phyloP scores from a whole-genome alignment of 352 stramenopile genomes.

The Globisporangium canariense region DNA sequence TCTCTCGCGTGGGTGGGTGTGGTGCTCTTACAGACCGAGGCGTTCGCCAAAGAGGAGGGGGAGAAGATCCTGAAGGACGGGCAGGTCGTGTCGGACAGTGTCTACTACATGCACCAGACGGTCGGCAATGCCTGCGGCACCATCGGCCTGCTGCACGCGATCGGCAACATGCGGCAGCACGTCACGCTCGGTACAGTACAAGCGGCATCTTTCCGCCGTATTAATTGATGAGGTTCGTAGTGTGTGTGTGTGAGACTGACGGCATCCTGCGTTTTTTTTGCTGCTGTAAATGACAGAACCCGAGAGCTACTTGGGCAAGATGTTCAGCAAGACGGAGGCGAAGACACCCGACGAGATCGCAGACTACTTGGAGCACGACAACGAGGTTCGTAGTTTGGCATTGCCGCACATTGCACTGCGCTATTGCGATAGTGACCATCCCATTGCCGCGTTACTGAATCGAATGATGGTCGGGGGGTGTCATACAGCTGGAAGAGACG shows the following conservation, averaged over 20 bases:
- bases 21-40: constrained; percentile 55
- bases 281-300: constrained; percentile 25
- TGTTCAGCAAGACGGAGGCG: constrained; percentile 77
- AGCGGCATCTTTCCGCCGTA: background rate
- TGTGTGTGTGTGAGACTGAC: no score
- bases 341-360: constrained; percentile 84
- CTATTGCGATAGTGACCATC: no score
- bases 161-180: constrained; percentile 89
- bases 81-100: constrained; percentile 68
- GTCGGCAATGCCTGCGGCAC: constrained; percentile 97
- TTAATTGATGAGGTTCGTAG: no score
- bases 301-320: constrained; percentile 75
- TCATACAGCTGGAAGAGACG: constrained; percentile 82
- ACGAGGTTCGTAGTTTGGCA: constrained; percentile 45
- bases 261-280: no score
- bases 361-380: constrained; percentile 87
- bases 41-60: constrained; percentile 67
- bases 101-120: constrained; percentile 95
- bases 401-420: no score
- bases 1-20: background rate
- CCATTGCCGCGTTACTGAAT: no score
- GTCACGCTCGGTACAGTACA: constrained; percentile 50
- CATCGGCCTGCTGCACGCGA: constrained; percentile 92
- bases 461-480: no score
- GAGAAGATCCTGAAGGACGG: constrained; percentile 64